Conservation (phyloP, 257 asterid genomes). For the Apocynum venetum region DNA sequence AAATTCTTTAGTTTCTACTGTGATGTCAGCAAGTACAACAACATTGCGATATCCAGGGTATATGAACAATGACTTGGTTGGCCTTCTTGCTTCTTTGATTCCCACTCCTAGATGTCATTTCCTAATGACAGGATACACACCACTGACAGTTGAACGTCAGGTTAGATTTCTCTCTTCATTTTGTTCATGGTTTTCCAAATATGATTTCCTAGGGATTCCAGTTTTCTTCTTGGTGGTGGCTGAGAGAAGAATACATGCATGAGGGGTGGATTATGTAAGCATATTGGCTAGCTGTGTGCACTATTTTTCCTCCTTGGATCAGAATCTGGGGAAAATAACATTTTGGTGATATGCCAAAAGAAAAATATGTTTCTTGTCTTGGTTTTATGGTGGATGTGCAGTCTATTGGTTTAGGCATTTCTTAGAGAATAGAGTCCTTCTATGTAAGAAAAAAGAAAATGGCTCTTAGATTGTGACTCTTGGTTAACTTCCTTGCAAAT, state of each 20-base stretch:
- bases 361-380: background rate
- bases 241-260: background rate
- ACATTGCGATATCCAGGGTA: constrained; percentile 97
- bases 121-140: constrained; percentile 97
- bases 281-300: background rate
- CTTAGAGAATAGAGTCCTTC: background rate
- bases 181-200: background rate
- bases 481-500: background rate
- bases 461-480: background rate
- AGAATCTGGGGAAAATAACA: background rate
- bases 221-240: background rate
- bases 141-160: constrained; percentile 99
- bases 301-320: background rate
- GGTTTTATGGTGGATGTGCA: background rate
- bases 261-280: background rate
- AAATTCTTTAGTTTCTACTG: constrained; percentile 95
- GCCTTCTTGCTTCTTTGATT: constrained; percentile 97
- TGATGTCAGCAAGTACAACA: constrained; percentile 99
- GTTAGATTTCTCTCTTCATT: constrained; percentile 38
- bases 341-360: background rate
- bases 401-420: background rate
- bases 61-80: constrained; percentile 99
- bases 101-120: constrained; percentile 99
- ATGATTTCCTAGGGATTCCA: background rate
- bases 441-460: background rate